A percentile compares a stretch with the other conserved stretches of the same genome.
These are phyloP conservation scores for Astrothelium subdiscretum DNA, from an alignment of 495 filamentous ascomycete genomes.

Conservation along the genomic window DNA sequence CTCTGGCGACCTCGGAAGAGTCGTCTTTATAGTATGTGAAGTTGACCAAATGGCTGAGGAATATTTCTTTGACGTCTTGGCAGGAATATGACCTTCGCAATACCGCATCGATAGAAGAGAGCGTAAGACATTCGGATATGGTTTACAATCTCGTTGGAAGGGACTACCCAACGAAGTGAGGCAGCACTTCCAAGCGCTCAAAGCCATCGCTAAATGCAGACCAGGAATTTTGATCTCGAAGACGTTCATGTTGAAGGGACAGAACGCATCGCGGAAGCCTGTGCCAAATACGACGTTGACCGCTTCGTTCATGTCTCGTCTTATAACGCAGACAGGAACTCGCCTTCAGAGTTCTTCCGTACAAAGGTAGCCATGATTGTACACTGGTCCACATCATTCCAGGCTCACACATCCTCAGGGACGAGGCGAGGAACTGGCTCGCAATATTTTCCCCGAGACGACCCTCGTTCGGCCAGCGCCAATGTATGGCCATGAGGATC, in stretches of 20 bases:
- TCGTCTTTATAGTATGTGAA: slow-evolving; percentile 63
- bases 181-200: background rate
- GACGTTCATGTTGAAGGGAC: slow-evolving; percentile 91
- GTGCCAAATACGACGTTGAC: slow-evolving; percentile 97
- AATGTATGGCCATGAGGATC: slow-evolving; percentile 90
- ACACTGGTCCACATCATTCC: background rate
- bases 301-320: slow-evolving; percentile 95
- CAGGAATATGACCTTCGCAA: slow-evolving; percentile 91
- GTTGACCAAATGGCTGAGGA: background rate
- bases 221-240: slow-evolving; percentile 81
- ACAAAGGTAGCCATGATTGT: slow-evolving; percentile 55
- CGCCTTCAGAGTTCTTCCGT: slow-evolving; percentile 72
- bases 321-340: slow-evolving; percentile 75
- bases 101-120: slow-evolving; percentile 90
- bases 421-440: slow-evolving; percentile 69
- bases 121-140: slow-evolving; percentile 89
- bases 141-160: slow-evolving; percentile 94
- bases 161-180: slow-evolving; percentile 90
- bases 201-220: background rate
- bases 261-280: slow-evolving; percentile 90
- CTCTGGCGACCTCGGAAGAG: slow-evolving; percentile 79
- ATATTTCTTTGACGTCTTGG: background rate
- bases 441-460: slow-evolving; percentile 91
- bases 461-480: slow-evolving; percentile 94
- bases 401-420: slow-evolving; percentile 34